Conservation (phyloP, 768 basidiomycete genomes). For the Russula earlei region DNA sequence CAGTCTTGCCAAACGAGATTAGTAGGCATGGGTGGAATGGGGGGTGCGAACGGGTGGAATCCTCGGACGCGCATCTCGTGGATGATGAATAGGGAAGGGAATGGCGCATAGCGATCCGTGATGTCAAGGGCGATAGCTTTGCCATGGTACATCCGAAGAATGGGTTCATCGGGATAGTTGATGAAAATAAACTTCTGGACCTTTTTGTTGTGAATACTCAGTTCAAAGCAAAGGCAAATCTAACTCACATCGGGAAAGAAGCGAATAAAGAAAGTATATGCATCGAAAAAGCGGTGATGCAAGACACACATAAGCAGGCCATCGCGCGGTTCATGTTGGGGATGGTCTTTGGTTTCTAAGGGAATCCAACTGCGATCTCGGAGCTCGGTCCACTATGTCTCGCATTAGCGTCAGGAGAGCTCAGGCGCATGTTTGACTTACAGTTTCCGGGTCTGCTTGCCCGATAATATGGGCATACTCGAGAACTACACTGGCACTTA, state of each 20-base stretch:
- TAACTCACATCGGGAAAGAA: conserved; percentile 23
- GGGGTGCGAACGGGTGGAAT: conserved; percentile 24
- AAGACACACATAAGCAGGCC: not conserved
- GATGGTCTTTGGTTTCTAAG: not conserved
- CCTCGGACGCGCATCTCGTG: conserved; percentile 32
- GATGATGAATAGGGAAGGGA: conserved; percentile 28
- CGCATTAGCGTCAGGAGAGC: not conserved
- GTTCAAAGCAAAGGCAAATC: not conserved
- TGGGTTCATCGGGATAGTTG: conserved; percentile 23
- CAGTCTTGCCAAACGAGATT: conserved; percentile 8
- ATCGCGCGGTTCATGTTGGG: not conserved
- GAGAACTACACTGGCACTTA: not conserved
- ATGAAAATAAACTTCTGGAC: conserved; percentile 25
- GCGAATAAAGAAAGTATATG: conserved; percentile 24
- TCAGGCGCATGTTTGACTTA: not conserved
- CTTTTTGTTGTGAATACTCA: conserved; percentile 2
- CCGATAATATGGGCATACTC: not conserved
- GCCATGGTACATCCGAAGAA: conserved; percentile 25
- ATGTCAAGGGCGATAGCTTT: conserved; percentile 30
- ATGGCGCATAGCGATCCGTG: conserved; percentile 24
- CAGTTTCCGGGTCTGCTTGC: fast-evolving
- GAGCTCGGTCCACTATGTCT: not conserved
- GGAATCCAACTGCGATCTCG: not conserved
- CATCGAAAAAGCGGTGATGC: conserved; percentile 20
- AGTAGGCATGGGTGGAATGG: conserved; percentile 16